A percentile compares a stretch with the other conserved stretches of the same genome.
These are phyloP conservation scores for Tricholoma sp. DNA, from an alignment of 768 basidiomycete species.

Conservation along the genomic window DNA sequence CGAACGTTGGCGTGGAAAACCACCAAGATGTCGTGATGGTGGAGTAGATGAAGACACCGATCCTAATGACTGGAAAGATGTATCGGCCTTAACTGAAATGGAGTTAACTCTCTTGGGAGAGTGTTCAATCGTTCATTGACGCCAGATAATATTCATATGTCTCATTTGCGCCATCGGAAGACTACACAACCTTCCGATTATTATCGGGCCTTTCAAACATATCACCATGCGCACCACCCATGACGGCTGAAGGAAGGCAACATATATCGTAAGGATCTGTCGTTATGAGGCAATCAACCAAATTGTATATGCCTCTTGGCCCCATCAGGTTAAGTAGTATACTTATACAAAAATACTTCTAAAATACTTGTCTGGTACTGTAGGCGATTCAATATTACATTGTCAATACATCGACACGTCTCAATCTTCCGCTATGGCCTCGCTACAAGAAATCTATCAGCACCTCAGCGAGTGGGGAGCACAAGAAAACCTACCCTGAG, in stretches of 20 bases:
- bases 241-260: not conserved
- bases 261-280: not conserved
- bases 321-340: not conserved
- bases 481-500: slow-evolving; percentile 35
- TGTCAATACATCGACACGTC: slow-evolving; percentile 40
- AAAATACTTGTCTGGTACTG: not conserved
- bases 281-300: not conserved
- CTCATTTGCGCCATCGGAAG: not conserved
- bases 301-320: not conserved
- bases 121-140: not conserved
- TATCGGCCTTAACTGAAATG: slow-evolving; percentile 9
- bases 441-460: slow-evolving; percentile 20
- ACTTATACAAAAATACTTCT: not conserved
- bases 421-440: slow-evolving; percentile 32
- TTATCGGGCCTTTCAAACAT: too few relatives aligned
- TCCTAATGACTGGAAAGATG: slow-evolving; percentile 8
- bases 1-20: slow-evolving; percentile 43
- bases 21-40: slow-evolving; percentile 21
- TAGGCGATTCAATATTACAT: slow-evolving; percentile 29
- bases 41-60: slow-evolving; percentile 11
- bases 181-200: too few relatives aligned
- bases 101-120: slow-evolving; percentile 3
- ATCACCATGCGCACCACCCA: not conserved
- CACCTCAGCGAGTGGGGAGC: not conserved
- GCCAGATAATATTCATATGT: too few relatives aligned